phyloP scores from a whole-genome alignment of 129 eudicot species.

The Scalesia atractyloides region DNA sequence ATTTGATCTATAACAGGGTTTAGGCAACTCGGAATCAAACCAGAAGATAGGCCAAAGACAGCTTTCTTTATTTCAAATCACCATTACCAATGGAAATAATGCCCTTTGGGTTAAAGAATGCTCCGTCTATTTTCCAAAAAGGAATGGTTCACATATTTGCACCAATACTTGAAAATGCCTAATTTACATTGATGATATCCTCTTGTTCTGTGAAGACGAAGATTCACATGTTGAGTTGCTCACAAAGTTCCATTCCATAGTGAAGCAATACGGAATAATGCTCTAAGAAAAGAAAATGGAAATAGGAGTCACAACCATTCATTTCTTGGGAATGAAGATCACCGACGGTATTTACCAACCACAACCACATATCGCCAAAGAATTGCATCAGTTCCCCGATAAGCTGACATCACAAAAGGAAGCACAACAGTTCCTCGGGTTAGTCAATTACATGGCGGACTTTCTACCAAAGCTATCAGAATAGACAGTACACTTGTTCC shows the following conservation, averaged over 20 bases:
- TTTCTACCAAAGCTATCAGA: no score
- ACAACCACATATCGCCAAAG: not conserved
- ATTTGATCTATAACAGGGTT: no score
- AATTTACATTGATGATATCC: not conserved
- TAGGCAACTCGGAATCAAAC: no score
- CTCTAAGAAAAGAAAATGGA: conserved; percentile 9
- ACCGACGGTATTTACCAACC: not conserved
- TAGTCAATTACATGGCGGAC: no score
- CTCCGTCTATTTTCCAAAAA: not conserved
- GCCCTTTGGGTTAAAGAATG: no score
- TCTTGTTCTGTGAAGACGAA: not conserved
- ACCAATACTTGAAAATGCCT: not conserved
- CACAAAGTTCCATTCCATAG: not conserved
- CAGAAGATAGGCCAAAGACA: no score
- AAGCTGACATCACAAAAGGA: no score
- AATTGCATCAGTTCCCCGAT: not conserved
- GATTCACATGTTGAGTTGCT: not conserved
- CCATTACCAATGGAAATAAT: no score
- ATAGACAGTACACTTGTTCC: no score
- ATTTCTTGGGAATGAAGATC: not conserved
- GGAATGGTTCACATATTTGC: not conserved
- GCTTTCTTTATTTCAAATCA: no score
- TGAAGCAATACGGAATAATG: not conserved
- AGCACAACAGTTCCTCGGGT: no score
- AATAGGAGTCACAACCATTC: not conserved